Conservation (phyloP, 1,284 basidiomycete genomes). For the Vanrija humicola region DNA sequence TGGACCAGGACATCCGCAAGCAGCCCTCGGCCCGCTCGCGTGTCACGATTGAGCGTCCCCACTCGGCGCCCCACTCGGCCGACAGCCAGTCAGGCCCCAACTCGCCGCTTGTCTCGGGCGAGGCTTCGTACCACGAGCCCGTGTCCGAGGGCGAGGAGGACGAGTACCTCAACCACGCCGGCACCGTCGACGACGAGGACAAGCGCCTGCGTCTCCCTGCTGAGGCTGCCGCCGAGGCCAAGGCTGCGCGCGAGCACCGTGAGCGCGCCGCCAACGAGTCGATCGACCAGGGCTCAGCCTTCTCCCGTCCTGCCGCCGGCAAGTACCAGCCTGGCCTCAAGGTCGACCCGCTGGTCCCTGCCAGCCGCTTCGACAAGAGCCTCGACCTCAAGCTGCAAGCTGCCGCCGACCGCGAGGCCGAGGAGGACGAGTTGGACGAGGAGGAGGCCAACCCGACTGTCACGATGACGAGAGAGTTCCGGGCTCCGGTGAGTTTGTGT, state of each 20-base stretch:
- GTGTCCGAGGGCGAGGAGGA: conserved; percentile 77
- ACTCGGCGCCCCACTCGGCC: conserved; percentile 38
- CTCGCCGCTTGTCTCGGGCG: conserved; percentile 32
- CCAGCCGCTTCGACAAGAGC: conserved; percentile 71
- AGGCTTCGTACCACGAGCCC: conserved; percentile 68
- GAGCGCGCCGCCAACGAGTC: conserved; percentile 58
- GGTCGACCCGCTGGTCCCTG: conserved; percentile 79
- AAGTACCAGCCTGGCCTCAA: conserved; percentile 55
- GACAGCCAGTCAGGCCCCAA: conserved; percentile 47
- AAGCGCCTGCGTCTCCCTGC: conserved; percentile 69
- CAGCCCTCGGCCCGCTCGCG: conserved; percentile 68
- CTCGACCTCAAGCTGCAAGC: conserved; percentile 56
- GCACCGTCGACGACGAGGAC: conserved; percentile 61
- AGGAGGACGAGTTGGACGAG: conserved; percentile 36
- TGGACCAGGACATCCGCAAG: conserved; percentile 91
- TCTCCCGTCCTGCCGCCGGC: conserved; percentile 16
- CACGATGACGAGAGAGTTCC: conserved; percentile 67
- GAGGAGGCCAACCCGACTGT: conserved; percentile 46
- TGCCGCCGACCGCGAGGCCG: conserved; percentile 52
- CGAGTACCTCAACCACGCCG: conserved; percentile 65
- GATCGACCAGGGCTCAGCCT: conserved; percentile 10
- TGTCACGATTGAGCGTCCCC: conserved; percentile 68
- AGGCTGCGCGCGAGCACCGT: conserved; percentile 75
- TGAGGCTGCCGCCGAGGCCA: conserved; percentile 68
- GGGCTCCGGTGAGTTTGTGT: conserved; percentile 49